These are phyloP conservation scores for Lonicera japonica DNA, from an alignment of 129 eudicot species.

Conservation along the genomic window DNA sequence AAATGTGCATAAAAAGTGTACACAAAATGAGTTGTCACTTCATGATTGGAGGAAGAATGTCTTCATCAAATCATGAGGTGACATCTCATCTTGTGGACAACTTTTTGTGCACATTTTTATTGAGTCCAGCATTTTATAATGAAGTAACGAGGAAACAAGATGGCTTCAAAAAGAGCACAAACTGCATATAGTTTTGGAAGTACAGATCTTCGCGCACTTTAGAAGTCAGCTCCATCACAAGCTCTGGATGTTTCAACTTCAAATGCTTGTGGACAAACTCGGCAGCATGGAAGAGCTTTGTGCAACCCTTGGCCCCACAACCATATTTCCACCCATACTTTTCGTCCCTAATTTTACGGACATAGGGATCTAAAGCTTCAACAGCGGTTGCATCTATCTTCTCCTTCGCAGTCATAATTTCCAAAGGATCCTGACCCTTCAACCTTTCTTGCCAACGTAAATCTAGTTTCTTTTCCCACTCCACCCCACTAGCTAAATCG, in stretches of 20 bases:
- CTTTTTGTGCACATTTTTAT: too few relatives aligned
- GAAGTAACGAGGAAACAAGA: not conserved
- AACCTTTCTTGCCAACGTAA: slow-evolving; percentile 86
- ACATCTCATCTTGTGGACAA: too few relatives aligned
- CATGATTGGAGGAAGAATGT: too few relatives aligned
- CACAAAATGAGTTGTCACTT: too few relatives aligned
- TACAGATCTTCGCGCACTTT: slow-evolving; percentile 95
- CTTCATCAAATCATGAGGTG: too few relatives aligned
- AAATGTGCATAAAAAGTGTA: too few relatives aligned
- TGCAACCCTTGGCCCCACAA: slow-evolving; percentile 98
- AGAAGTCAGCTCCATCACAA: slow-evolving; percentile 62
- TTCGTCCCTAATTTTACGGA: slow-evolving; percentile 92
- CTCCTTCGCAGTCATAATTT: slow-evolving; percentile 88
- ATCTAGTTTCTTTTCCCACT: slow-evolving; percentile 91
- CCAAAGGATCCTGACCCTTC: slow-evolving; percentile 84
- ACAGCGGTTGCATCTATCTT: slow-evolving; percentile 90
- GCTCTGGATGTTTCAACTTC: slow-evolving; percentile 90
- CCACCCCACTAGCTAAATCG: slow-evolving; percentile 42
- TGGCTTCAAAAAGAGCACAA: slow-evolving; percentile 12
- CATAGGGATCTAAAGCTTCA: slow-evolving; percentile 89
- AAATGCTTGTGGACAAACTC: slow-evolving; percentile 94
- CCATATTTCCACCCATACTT: slow-evolving; percentile 99
- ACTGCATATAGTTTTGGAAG: slow-evolving; percentile 93
- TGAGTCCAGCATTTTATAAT: too few relatives aligned
- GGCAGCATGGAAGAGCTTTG: slow-evolving; percentile 95